Conservation (phyloP, 768 basidiomycete species). For the Suillus occidentalis region DNA sequence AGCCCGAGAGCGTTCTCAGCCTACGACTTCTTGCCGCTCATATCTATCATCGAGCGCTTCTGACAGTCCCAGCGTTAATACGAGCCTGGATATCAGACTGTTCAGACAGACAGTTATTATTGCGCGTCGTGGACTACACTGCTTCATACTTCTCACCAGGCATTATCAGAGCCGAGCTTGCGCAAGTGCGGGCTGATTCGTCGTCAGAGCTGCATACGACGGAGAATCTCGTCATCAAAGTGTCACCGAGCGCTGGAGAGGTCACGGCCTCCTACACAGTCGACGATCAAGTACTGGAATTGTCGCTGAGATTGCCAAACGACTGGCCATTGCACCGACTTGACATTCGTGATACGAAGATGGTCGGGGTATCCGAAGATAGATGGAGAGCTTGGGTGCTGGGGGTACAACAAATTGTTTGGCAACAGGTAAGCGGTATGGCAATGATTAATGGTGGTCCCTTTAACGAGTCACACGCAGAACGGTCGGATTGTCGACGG, state of each 20-base stretch:
- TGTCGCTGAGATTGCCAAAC: conserved; percentile 77
- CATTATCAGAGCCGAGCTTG: conserved; percentile 82
- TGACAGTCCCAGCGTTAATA: conserved; percentile 81
- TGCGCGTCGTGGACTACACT: conserved; percentile 74
- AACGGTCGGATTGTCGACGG: conserved; percentile 91
- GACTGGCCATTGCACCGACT: conserved; percentile 92
- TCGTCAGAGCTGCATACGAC: conserved; percentile 57
- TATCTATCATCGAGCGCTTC: conserved; percentile 84
- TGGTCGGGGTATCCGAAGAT: conserved; percentile 86
- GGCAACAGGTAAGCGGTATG: conserved; percentile 65
- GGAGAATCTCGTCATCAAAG: conserved; percentile 80
- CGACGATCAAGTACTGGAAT: conserved; percentile 92
- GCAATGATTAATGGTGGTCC: neutral
- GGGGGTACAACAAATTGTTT: conserved; percentile 87
- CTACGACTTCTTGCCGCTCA: conserved; percentile 78
- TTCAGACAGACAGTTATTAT: conserved; percentile 86
- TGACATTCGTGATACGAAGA: conserved; percentile 82
- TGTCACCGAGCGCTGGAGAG: conserved; percentile 71
- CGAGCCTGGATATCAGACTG: conserved; percentile 84
- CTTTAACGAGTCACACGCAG: conserved; percentile 37
- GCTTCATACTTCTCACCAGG: conserved; percentile 86
- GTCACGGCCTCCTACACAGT: conserved; percentile 83
- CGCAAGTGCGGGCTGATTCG: conserved; percentile 58
- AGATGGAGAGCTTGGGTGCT: conserved; percentile 94
- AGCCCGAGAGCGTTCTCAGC: conserved; percentile 49